These are phyloP conservation scores for Colletotrichum limetticola DNA, from an alignment of 2,329 filamentous ascomycete species.

Conservation along the genomic window DNA sequence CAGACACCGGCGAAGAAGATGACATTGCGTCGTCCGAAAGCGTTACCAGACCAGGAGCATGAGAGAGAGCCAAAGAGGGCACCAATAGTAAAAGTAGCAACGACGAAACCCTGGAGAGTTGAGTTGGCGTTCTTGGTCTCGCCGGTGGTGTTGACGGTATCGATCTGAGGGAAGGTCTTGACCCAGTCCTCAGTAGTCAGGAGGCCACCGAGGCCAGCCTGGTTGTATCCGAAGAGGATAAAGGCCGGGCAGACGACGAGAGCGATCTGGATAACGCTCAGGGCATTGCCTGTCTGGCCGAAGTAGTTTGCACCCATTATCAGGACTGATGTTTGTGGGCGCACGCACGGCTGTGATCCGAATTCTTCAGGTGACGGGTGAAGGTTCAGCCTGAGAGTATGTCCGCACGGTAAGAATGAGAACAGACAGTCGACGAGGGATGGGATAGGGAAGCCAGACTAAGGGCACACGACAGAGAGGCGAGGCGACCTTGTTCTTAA, in stretches of 20 bases:
- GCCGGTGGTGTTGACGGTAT: slow-evolving; percentile 48
- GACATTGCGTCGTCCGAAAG: slow-evolving; percentile 46
- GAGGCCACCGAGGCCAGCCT: slow-evolving; percentile 51
- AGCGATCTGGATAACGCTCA: slow-evolving; percentile 50
- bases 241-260: slow-evolving; percentile 56
- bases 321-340: slow-evolving; percentile 10
- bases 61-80: slow-evolving; percentile 49
- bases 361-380: slow-evolving; percentile 11
- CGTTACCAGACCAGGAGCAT: slow-evolving; percentile 48
- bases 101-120: slow-evolving; percentile 50
- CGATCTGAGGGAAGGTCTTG: slow-evolving; percentile 50
- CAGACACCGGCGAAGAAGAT: slow-evolving; percentile 45
- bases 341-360: slow-evolving; percentile 10
- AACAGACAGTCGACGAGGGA: slow-evolving; percentile 14
- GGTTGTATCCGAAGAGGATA: slow-evolving; percentile 55
- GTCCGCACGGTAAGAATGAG: background rate
- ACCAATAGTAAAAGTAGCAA: slow-evolving; percentile 50
- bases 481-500: slow-evolving; percentile 13
- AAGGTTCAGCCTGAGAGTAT: slow-evolving; percentile 9
- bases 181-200: slow-evolving; percentile 47
- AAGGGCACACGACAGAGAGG: background rate
- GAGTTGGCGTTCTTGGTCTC: slow-evolving; percentile 44
- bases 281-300: slow-evolving; percentile 48
- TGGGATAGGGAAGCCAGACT: background rate
- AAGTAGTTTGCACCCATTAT: slow-evolving; percentile 37